These are phyloP conservation scores for Oemleria cerasiformis DNA, from an alignment of 306 rosid genomes.

Conservation along the genomic window DNA sequence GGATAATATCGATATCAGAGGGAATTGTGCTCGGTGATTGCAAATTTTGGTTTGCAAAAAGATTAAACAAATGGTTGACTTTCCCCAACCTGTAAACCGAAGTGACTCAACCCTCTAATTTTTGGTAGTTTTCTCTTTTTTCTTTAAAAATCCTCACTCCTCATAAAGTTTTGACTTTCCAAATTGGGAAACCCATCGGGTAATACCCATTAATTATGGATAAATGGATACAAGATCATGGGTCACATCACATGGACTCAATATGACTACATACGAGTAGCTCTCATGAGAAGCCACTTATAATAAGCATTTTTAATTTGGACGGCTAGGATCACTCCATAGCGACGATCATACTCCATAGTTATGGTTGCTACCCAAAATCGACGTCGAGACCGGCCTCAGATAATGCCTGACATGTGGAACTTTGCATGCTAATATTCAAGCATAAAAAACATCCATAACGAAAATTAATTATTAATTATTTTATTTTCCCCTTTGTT, in stretches of 20 bases:
- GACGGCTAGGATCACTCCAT: conserved; percentile 29
- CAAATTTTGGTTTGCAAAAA: not conserved
- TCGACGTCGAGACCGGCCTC: conserved; percentile 16
- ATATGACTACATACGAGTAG: not conserved
- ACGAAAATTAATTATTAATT: not conserved
- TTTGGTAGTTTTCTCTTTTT: not conserved
- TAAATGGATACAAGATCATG: not conserved
- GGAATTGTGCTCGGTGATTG: not conserved
- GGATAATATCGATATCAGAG: too few relatives aligned
- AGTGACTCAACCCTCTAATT: not conserved
- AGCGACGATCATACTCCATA: conserved; percentile 9
- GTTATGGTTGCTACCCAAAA: not conserved
- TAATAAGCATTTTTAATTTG: conserved; percentile 7
- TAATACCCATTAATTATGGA: not conserved
- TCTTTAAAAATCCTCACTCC: not conserved
- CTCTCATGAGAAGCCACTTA: not conserved
- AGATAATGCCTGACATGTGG: conserved; percentile 32
- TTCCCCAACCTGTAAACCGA: not conserved
- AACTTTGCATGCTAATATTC: not conserved
- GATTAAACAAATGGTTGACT: conserved; percentile 19
- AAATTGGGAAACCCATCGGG: not conserved
- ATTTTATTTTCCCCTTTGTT: not conserved
- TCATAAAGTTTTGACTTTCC: conserved; percentile 4
- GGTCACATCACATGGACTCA: conserved; percentile 40
- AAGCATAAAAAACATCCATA: not conserved